Evolutionary conservation across 179 eudicot species (phyloP), one percentile per base, ranked within the genome.

Genomic region (Silene vulgaris): DNA sequence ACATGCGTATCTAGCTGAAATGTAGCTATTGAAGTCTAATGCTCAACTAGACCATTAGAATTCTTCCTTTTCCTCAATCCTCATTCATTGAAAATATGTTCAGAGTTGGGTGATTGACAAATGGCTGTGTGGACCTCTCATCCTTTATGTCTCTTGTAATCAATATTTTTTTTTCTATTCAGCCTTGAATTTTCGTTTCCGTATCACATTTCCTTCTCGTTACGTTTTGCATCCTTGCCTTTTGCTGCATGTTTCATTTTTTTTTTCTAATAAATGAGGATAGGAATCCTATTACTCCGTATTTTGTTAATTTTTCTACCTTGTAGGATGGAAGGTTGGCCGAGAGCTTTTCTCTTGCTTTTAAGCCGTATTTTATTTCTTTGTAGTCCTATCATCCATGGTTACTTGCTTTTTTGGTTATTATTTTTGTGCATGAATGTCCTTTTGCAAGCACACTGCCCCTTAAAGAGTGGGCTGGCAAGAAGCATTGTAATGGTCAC

Each of bases 391-490:
- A 23, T 69, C 40, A 23, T 69, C 40, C 26, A 60, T 8, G 11
- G 6, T 14, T 23, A 35, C 40, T 50, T 71, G 30, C 19, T 26
- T 71, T 16, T 21, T 71, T 26, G 62, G 61, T 14, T 69, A 37
- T 48, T 12, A 23, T 50, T 70, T 14, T 50, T 69, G 61, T 26
- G 59, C 19, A 52, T 71, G 62, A 26, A 52, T 50, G 37, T 26
- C 32, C 35, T 70, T 70, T n/a, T 70, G 40, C 57, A 43, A 69
- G 57, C 30, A 56, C 72, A 45, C 17, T 43, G 3, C 32, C 72
- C 1, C 59, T 11, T 19, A 52, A 52, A 23, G 20, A 21, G 23
- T 20, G 1, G 64, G 40, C 2, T 13, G 13, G 4, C 19, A n/a
- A 52, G 37, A 71, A 21, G 37, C 73, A 12, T 50, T 50, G 12